Conservation (phyloP, 2,329 filamentous ascomycete species). For the Trichoderma citrinoviride region DNA sequence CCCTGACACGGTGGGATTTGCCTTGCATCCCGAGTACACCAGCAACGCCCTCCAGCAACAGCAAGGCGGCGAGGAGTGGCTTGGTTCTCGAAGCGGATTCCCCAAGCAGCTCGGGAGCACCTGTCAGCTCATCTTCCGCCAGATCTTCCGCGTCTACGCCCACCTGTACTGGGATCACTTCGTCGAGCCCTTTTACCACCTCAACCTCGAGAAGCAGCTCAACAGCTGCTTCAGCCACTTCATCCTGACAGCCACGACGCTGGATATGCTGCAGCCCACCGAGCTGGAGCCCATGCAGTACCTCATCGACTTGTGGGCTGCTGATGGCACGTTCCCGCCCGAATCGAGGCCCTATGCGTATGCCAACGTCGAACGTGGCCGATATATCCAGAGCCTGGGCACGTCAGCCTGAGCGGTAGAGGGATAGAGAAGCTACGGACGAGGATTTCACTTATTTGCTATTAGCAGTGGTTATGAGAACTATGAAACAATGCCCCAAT, state of each 20-base stretch:
- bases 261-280: conserved; percentile 75
- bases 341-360: conserved; percentile 61
- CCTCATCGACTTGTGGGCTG: conserved; percentile 81
- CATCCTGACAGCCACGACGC: conserved; percentile 69
- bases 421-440: background rate
- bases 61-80: conserved; percentile 64
- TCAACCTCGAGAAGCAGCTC: conserved; percentile 70
- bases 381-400: conserved; percentile 22
- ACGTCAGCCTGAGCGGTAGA: background rate
- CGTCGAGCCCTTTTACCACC: conserved; percentile 72
- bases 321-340: conserved; percentile 75
- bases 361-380: conserved; percentile 45
- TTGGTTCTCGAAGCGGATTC: conserved; percentile 85
- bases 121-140: conserved; percentile 85
- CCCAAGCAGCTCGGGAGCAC: conserved; percentile 79
- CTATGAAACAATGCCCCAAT: background rate
- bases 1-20: conserved; percentile 60
- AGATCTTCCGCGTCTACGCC: conserved; percentile 95
- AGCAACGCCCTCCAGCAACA: conserved; percentile 54
- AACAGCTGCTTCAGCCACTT: conserved; percentile 84
- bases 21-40: conserved; percentile 54
- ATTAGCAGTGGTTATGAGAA: background rate
- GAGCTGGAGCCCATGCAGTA: conserved; percentile 92
- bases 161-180: conserved; percentile 96
- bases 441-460: background rate